Conservation (phyloP, 139 green algal species). For the Mesostigma viride region DNA sequence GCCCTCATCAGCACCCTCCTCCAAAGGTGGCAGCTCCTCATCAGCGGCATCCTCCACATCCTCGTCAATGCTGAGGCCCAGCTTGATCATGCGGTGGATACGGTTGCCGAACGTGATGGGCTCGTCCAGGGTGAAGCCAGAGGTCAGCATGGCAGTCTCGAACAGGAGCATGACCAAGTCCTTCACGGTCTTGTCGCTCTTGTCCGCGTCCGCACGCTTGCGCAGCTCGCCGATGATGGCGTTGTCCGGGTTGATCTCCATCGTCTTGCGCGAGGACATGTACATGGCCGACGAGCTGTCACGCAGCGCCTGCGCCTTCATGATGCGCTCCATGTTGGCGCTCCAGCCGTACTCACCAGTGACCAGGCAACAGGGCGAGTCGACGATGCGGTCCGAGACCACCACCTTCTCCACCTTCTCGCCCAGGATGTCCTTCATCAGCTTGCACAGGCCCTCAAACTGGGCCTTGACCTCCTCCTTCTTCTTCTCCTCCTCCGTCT, state of each 20-base stretch:
- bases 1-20: conserved; percentile 88
- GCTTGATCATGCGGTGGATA: conserved; percentile 99
- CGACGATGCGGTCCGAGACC: conserved; percentile 94
- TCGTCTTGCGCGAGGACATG: conserved; percentile 98
- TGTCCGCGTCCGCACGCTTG: conserved; percentile 81
- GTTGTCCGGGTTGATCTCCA: conserved; percentile 99
- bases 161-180: conserved; percentile 96
- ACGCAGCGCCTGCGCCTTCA: conserved; percentile 96
- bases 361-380: conserved; percentile 97
- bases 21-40: conserved; percentile 77
- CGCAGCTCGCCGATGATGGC: conserved; percentile 87
- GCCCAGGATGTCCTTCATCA: conserved; percentile 96
- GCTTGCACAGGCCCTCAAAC: conserved; percentile 85
- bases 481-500: conserved; percentile 90
- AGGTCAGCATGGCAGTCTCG: conserved; percentile 87
- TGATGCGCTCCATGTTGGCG: conserved; percentile 99
- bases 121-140: conserved; percentile 94
- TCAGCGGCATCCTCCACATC: conserved; percentile 50
- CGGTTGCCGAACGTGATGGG: conserved; percentile 88
- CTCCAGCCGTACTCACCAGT: conserved; percentile 97
- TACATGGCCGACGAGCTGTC: conserved; percentile 92
- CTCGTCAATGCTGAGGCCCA: conserved; percentile 95
- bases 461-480: conserved; percentile 63
- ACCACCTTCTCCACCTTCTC: conserved; percentile 90
- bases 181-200: conserved; percentile 98